phyloP scores from a whole-genome alignment of 202 grass and related monocot genomes.

The Saccharum hybrid region DNA sequence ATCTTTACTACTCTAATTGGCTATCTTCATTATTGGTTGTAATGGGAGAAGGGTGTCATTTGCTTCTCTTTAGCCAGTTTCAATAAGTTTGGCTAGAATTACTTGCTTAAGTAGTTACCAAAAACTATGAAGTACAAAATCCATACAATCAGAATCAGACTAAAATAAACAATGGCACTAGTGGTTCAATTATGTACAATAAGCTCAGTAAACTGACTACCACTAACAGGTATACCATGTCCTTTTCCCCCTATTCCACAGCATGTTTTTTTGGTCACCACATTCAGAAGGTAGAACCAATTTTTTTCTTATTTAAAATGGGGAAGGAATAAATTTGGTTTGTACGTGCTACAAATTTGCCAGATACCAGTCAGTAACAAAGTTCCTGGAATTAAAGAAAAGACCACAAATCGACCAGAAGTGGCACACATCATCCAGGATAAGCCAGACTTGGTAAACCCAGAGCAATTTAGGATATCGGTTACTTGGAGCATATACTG shows the following conservation, averaged over 20 bases:
- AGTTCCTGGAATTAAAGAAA: neutral
- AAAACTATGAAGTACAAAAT: neutral
- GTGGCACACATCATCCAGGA: neutral
- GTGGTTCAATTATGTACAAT: conserved; percentile 27
- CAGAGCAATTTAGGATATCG: neutral
- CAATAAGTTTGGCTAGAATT: conserved; percentile 22
- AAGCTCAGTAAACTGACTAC: neutral
- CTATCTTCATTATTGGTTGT: neutral
- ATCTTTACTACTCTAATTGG: conserved; percentile 20
- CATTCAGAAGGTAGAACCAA: conserved; percentile 21
- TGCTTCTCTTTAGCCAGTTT: conserved; percentile 32
- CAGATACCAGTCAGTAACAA: conserved; percentile 11
- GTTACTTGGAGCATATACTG: conserved; percentile 13
- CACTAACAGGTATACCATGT: neutral
- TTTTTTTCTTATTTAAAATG: neutral
- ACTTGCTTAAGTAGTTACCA: neutral
- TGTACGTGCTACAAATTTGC: neutral
- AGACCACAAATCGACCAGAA: neutral
- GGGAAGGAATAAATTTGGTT: neutral
- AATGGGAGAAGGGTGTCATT: conserved; percentile 4
- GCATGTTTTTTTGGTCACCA: conserved; percentile 25
- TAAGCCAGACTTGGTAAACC: neutral
- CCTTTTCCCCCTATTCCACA: neutral
- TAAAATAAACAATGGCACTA: neutral
- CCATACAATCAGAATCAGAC: neutral